phyloP scores from a whole-genome alignment of 106 monocot genomes.

The Posidonia australis region DNA sequence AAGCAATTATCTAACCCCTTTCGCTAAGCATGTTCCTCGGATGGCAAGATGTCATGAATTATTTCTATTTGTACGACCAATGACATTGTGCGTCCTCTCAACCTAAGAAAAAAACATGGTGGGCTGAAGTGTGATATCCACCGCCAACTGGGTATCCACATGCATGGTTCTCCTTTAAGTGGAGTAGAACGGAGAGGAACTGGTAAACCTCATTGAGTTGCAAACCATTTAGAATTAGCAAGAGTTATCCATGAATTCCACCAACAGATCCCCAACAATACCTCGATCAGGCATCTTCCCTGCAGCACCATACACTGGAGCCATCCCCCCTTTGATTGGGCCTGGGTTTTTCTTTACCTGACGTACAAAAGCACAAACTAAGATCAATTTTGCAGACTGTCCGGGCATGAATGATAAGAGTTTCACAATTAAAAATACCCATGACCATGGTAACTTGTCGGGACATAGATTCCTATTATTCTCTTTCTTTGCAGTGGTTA shows the following conservation, averaged over 20 bases:
- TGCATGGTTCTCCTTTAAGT: background rate
- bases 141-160: background rate
- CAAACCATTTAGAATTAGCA: constrained; percentile 17
- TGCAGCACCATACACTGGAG: constrained; percentile 92
- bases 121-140: too few species aligned
- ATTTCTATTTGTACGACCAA: too few species aligned
- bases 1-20: background rate
- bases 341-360: constrained; percentile 89
- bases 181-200: background rate
- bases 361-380: background rate
- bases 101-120: too few species aligned
- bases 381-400: background rate
- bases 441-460: too few species aligned
- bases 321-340: constrained; percentile 67
- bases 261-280: constrained; percentile 54
- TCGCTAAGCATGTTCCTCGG: background rate
- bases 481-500: too few species aligned
- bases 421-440: too few species aligned
- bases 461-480: too few species aligned
- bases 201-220: background rate
- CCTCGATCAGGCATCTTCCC: constrained; percentile 97
- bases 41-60: too few species aligned
- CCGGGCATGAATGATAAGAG: too few species aligned
- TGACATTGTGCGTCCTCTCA: too few species aligned
- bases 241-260: constrained; percentile 85